Evolutionary conservation across 352 stramenopile genomes (phyloP), one percentile per base, ranked within the genome.

Genomic region (Globisporangium irregulare): DNA sequence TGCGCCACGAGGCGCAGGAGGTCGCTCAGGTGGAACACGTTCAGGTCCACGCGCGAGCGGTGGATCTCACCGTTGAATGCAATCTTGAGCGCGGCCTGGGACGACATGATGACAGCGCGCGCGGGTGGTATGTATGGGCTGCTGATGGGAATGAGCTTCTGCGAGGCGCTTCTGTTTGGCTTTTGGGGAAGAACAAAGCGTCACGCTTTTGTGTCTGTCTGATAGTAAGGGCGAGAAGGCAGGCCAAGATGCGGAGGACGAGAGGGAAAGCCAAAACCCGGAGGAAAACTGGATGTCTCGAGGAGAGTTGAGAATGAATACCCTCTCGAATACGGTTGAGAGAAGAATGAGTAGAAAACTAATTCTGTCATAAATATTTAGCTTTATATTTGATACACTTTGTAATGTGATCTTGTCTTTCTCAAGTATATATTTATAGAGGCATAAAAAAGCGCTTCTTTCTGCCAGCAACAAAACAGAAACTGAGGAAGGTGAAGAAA

Each of bases 31-130:
- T 75, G 75, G 62, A 93, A 87, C 29, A 67, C 56, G 57, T 60
- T 73, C 12, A 92, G 68, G 55, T 92, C 80, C 60, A 93, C 82
- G 72, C 86, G 80, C 36, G 75, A 81, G 71, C 86, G 84, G 76
- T 93, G 86, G 65, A 93, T 88, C 60, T 93, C 86, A 5, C 86
- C 86, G 59, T 88, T 90, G 74, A 79, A 87, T 20, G 76, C 80
- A 70, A 93, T 87, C 79, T 93, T 93, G 62, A 93, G 77, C 57
- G 82, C 73, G 22, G 77, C 77, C 62, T 83, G 73, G 62, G 78
- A 75, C 48, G 68, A 60, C 73, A 77, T 72, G 57, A 62, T 66
- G 60, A 20, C 50, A 6, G 1, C 64, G 50, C 7, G 1, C 64
- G 38, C 7, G 18, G 18, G 32, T 29, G 50, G 15, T 24, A 5